Evolutionary conservation across 129 eudicot species (phyloP).

Genomic region (Tagetes patula): DNA sequence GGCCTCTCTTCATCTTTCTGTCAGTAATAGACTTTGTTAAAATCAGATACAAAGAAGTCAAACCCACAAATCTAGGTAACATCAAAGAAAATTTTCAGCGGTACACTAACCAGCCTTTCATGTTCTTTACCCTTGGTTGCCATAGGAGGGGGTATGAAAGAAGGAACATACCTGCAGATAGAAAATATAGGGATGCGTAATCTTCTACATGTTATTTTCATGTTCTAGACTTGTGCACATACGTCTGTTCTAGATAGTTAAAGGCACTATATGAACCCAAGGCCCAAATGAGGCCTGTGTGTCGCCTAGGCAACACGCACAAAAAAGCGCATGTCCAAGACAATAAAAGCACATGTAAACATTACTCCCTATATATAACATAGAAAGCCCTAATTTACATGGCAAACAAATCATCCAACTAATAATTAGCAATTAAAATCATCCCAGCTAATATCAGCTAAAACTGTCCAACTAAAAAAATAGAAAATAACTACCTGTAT

Average conservation of each 20-base stretch:
- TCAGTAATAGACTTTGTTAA: conserved; percentile 17
- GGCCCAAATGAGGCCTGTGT: not conserved
- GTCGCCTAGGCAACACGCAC: not conserved
- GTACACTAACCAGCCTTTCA: conserved; percentile 69
- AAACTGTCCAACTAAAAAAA: not conserved
- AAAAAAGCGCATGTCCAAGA: not conserved
- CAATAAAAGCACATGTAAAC: not conserved
- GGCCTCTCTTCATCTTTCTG: conserved; percentile 86
- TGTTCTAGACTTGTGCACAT: conserved; percentile 1
- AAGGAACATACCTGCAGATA: conserved; percentile 95
- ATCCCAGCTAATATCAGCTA: not conserved
- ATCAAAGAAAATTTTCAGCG: conserved; percentile 10
- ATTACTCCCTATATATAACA: not conserved
- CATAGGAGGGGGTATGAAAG: conserved; percentile 95
- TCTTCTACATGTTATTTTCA: conserved; percentile 21
- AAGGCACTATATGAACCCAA: not conserved
- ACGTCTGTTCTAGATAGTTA: not conserved
- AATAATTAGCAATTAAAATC: not conserved
- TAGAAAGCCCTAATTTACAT: not conserved
- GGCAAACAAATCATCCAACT: no score
- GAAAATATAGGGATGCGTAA: conserved; percentile 36
- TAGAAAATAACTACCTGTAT: no score
- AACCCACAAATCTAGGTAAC: conserved; percentile 9
- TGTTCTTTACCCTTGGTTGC: conserved; percentile 86
- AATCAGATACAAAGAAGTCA: conserved; percentile 9